Conservation (phyloP, 202 grass and related monocot genomes). For the Panicum hallii region DNA sequence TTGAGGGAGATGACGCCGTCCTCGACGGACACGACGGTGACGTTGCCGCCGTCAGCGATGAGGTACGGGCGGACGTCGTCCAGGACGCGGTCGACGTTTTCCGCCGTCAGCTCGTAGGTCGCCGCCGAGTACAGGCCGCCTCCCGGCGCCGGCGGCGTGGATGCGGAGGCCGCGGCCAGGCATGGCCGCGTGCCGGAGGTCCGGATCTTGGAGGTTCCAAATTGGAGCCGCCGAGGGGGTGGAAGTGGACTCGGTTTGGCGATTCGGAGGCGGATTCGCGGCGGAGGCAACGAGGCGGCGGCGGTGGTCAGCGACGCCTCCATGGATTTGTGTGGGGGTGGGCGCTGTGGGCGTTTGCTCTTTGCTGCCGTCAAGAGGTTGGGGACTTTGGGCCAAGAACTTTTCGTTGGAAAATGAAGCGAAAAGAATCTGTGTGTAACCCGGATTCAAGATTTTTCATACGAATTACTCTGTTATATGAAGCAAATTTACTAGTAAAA, state of each 20-base stretch:
- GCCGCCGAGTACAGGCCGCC: slow-evolving; percentile 70
- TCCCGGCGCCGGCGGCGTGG: slow-evolving; percentile 53
- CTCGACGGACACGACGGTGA: slow-evolving; percentile 79
- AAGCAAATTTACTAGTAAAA: not conserved
- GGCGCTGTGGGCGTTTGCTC: not conserved
- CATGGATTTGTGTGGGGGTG: slow-evolving; percentile 42
- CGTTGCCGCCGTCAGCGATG: slow-evolving; percentile 84
- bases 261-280: slow-evolving; percentile 38
- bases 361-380: slow-evolving; percentile 16
- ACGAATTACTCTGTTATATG: not conserved
- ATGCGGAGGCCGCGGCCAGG: slow-evolving; percentile 55
- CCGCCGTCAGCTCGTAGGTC: slow-evolving; percentile 75
- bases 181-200: slow-evolving; percentile 24
- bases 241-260: slow-evolving; percentile 1
- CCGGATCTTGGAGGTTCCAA: slow-evolving; percentile 36
- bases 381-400: slow-evolving; percentile 24
- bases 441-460: not conserved
- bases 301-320: slow-evolving; percentile 47
- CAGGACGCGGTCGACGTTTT: slow-evolving; percentile 82
- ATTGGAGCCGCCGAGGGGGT: slow-evolving; percentile 21
- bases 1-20: slow-evolving; percentile 88
- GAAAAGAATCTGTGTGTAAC: not conserved
- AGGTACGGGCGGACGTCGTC: slow-evolving; percentile 96
- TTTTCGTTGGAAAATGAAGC: not conserved
- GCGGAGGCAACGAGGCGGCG: slow-evolving; percentile 22